Percentiles rank a stretch among this genome's conserved stretches.
These are phyloP conservation scores for Lindgomyces ingoldianus DNA, from an alignment of 495 filamentous ascomycete species.

Conservation along the genomic window DNA sequence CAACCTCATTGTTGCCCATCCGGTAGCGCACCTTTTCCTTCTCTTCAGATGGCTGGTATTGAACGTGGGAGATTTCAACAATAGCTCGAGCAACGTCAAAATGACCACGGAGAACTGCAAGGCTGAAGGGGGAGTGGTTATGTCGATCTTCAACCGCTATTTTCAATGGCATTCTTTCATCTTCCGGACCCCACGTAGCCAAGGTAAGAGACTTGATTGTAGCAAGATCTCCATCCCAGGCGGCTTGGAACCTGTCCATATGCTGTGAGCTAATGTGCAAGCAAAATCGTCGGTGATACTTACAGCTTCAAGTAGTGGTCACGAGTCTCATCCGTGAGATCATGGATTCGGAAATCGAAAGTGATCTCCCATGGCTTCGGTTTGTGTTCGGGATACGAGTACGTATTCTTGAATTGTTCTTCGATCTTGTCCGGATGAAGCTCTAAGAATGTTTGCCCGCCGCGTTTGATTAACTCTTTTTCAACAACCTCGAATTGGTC, in stretches of 20 bases:
- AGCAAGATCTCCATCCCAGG: conserved; percentile 64
- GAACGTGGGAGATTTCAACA: conserved; percentile 64
- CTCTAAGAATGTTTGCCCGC: conserved; percentile 66
- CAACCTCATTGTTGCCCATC: conserved; percentile 44
- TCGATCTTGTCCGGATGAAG: conserved; percentile 54
- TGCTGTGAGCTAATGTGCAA: neutral
- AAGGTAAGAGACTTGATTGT: conserved; percentile 59
- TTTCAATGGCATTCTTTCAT: conserved; percentile 56
- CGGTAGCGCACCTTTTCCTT: conserved; percentile 17
- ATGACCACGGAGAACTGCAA: conserved; percentile 66
- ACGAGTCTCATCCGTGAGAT: conserved; percentile 54
- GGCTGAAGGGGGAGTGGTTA: conserved; percentile 58
- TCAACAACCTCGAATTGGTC: conserved; percentile 57
- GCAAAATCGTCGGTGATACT: conserved; percentile 20
- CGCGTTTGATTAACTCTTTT: conserved; percentile 52
- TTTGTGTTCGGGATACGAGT: neutral
- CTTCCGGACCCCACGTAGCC: conserved; percentile 45
- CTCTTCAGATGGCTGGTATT: conserved; percentile 57
- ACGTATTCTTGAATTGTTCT: conserved; percentile 31
- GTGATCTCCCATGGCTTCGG: conserved; percentile 49
- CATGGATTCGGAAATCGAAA: conserved; percentile 47
- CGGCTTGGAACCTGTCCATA: conserved; percentile 61
- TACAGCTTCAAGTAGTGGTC: conserved; percentile 60
- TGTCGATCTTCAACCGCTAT: conserved; percentile 58
- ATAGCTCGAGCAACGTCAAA: conserved; percentile 61